Base-by-base conservation (phyloP, 1,284 basidiomycete species). In the Naganishia albida region DNA sequence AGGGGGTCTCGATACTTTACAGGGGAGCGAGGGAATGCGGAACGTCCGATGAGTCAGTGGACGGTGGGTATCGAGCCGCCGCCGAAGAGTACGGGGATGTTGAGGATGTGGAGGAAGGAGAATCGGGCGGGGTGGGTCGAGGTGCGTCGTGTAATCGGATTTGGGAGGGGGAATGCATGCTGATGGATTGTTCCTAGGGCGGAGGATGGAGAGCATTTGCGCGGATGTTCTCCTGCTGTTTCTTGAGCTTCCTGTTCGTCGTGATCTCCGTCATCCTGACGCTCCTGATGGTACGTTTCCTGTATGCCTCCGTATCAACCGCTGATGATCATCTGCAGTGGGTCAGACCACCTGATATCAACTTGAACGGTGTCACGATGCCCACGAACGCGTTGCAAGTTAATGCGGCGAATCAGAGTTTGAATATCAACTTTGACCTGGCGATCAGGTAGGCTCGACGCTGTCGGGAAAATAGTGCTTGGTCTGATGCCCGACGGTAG, bases 321-420 rank as follows among this genome's bases (percentile, higher is more conserved):
- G 15, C 28, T 30, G 38, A 7, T 12, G 16, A 48, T 18, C 65
- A 67, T 15, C 67, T 15, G 46, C 66, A 93, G 91, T 93, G 87
- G 85, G 83, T 90, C 57, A 85, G 86, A 34, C 91, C 91, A 7
- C 91, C 91, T 0, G 84, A 85, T 67, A 80, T 93, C 63, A 74
- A 77, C n/a, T 81, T 93, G 66, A 85, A 87, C 51, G 75, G 78
- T 49, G 83, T 88, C 30, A 75, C 81, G 20, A 65, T 82, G 38
- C 69, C 82, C 72, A 77, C 80, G 44, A 68, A 68, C 39, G 70
- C 79, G 68, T 69, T 73, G 13, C 30, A 64, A 20, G 46, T 69
- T 51, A 67, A 63, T 49, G 57, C 56, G 48, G 51, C 82, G 50
- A 86, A 86, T 69, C 82, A 92, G 59, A 84, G 82, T 59, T 80